Evolutionary conservation across 805 yeast species (phyloP).

Genomic region (Candida nitratophila): DNA sequence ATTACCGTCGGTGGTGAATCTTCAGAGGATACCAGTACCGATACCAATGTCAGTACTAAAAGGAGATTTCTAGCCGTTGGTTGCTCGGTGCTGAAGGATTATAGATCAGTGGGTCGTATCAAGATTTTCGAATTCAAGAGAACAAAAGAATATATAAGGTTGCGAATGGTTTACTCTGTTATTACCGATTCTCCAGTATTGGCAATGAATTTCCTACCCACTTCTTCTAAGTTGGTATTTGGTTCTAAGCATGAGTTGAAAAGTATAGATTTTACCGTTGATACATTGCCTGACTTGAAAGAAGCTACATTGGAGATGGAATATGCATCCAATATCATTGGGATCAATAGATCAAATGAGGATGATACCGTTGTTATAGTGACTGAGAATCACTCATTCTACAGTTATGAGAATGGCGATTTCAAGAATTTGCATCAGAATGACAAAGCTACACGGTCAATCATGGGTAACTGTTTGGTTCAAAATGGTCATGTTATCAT

Average conservation of each 20-base stretch:
- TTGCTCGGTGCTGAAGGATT: not conserved
- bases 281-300: too few relatives aligned
- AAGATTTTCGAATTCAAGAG: conserved; percentile 3
- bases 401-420: not conserved
- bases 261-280: not conserved
- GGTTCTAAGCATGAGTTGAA: not conserved
- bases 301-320: too few relatives aligned
- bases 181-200: conserved; percentile 14
- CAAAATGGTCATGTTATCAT: conserved; percentile 7
- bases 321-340: conserved; percentile 11
- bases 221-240: conserved; percentile 14
- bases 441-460: conserved; percentile 15
- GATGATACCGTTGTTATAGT: conserved; percentile 11
- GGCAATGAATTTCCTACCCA: conserved; percentile 16
- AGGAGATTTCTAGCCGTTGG: not conserved
- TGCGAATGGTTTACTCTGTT: conserved; percentile 14
- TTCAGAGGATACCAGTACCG: too few relatives aligned
- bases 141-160: conserved; percentile 5
- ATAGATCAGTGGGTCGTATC: not conserved
- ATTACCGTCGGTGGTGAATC: not conserved
- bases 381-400: conserved; percentile 23
- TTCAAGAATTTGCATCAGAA: not conserved
- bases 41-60: too few relatives aligned
- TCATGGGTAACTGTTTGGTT: conserved; percentile 16
- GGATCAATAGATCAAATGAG: conserved; percentile 15